Base-by-base conservation (phyloP, 1,284 basidiomycete genomes). In the Cystobasidium sp. region DNA sequence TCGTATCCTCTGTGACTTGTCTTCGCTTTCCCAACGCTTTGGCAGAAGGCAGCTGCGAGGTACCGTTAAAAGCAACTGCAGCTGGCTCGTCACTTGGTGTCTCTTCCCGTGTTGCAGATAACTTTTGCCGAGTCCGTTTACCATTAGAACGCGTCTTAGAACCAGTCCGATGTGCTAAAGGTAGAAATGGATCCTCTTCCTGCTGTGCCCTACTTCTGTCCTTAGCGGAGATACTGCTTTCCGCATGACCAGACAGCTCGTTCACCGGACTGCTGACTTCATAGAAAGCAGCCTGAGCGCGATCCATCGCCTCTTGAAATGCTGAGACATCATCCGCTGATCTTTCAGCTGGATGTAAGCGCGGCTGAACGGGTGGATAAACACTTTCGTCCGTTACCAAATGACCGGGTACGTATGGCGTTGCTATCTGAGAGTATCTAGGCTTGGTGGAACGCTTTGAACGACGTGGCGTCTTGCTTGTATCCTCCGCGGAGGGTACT, bases 231-330 rank as follows among this genome's bases (percentile, higher is more conserved):
- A 31, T 31, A 31, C 31, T 31, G 31, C 31, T 18, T 24, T 53
- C 31, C 24, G 39, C 20, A 31, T 0, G 43, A 7, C 16, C 18
- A 52, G 16, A 31, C 31, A 31, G 1, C 31, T 31, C 31, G 22
- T 24, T 3, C 18, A 31, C 56, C 31, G 58, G 58, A 53, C 69
- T 71, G 31, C 20, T 47, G 22, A 55, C 69, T 39, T 71, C 69
- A 58, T 71, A 71, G 24, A 71, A 71, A 14, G 69, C 69, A 8
- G 69, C 69, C 47, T 71, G 69, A 22, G 69, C 69, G 16, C 69
- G 55, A 53, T 71, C 69, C 59, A 71, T 52, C 7, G 69, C 69
- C 31, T 71, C 69, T 61, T 63, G 58, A 51, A 71, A 71, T 10
- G 69, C 69, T 14, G 69, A 49, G 1, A 71, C 46, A 51, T 71